Evolutionary conservation across 2,329 filamentous ascomycete species (phyloP).

Genomic region (Graphilbum fragrans): DNA sequence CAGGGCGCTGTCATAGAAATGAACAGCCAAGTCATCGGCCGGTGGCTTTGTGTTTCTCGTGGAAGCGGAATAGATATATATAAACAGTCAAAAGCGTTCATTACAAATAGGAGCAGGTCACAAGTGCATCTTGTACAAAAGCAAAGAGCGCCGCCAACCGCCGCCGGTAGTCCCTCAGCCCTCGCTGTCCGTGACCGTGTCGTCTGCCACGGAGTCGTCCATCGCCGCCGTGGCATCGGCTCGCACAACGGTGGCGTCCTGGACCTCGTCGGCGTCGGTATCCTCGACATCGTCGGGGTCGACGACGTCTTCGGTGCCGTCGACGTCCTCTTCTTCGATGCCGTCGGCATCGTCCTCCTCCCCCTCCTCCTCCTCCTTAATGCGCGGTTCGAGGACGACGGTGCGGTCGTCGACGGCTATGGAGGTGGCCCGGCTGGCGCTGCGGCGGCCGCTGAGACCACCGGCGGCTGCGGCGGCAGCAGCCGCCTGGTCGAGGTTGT

Average conservation of each 20-base stretch:
- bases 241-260: conserved; percentile 22
- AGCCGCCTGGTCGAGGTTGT: conserved; percentile 34
- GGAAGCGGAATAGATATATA: conserved; percentile 1
- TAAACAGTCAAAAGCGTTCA: background rate
- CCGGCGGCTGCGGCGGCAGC: conserved; percentile 12
- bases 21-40: too few relatives aligned
- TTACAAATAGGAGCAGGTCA: background rate
- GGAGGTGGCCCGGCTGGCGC: conserved; percentile 31
- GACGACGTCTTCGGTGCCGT: conserved; percentile 20
- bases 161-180: background rate
- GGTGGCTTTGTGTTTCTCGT: too few relatives aligned
- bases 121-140: background rate
- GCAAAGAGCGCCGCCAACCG: background rate
- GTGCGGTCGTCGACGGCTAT: conserved; percentile 18
- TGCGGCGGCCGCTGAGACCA: conserved; percentile 21
- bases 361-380: conserved; percentile 36
- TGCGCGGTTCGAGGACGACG: conserved; percentile 20
- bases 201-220: conserved; percentile 6
- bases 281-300: conserved; percentile 10
- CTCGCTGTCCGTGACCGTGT: conserved; percentile 5
- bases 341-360: conserved; percentile 16
- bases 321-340: conserved; percentile 22
- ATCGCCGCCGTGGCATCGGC: too few relatives aligned
- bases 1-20: too few relatives aligned
- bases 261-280: conserved; percentile 25